Conservation (phyloP, 305 asterid species). For the Striga hermonthica region DNA sequence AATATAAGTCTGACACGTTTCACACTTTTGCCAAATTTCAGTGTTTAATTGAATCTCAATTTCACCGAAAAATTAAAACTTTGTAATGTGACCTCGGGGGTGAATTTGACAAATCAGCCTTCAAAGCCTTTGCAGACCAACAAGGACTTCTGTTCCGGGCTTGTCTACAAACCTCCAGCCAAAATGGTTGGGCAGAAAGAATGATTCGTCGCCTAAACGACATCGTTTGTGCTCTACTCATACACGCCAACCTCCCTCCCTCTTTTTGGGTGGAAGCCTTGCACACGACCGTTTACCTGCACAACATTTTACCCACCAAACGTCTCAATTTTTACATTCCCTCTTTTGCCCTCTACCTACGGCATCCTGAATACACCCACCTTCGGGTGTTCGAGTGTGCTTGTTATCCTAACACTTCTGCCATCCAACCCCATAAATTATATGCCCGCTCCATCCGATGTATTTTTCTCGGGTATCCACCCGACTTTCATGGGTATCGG, state of each 20-base stretch:
- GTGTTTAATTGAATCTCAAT: not conserved
- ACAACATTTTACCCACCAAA: not conserved
- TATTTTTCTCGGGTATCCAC: not conserved
- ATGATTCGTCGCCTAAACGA: not conserved
- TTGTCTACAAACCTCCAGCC: not conserved
- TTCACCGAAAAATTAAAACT: not conserved
- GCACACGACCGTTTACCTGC: not conserved
- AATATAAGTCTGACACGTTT: not conserved
- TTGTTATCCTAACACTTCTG: not conserved
- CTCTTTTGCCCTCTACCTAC: not conserved
- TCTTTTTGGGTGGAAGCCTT: not conserved
- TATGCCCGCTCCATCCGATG: not conserved
- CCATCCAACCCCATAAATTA: not conserved
- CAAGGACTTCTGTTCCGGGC: not conserved
- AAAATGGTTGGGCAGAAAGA: not conserved
- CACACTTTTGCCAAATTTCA: not conserved
- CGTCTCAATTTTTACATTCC: not conserved
- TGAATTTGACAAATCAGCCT: not conserved
- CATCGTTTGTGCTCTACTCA: not conserved
- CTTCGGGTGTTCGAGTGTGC: not conserved
- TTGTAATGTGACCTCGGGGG: not conserved
- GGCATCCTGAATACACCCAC: not conserved
- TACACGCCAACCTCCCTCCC: not conserved
- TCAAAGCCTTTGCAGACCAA: not conserved
- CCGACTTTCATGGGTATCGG: not conserved